Base-by-base conservation (phyloP, 371 early-diverging fungal genomes). In the Rhizopus arrhizus region DNA sequence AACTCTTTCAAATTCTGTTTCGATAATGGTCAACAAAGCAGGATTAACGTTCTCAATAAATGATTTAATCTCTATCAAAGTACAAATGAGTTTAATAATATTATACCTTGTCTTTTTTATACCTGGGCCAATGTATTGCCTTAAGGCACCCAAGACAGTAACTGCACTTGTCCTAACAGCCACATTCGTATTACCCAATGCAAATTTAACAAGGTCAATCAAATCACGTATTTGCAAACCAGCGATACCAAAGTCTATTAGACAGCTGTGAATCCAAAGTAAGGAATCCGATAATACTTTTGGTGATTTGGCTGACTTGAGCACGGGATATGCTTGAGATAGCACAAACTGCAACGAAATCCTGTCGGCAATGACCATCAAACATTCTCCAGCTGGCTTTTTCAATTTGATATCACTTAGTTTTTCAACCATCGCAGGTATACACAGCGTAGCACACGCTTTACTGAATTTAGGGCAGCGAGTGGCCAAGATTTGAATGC, bases 331-430 rank as follows among this genome's bases (percentile, higher is more conserved):
- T 0, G 86, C 81, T 59, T 89, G 87, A 3, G 82, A 77, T 3
- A 95, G 75, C 0, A 96, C 93, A 69, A 94, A 91, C 55, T 88
- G 86, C 0, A 96, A 73, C 0, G 92, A 84, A 10, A 80, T 80
- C 12, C 77, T 78, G 71, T 94, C 95, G 0, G 90, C 89, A 54
- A 91, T 87, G 2, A 77, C 74, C 10, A 80, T 80, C 68, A 97
- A 70, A 53, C 91, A 89, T 16, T 91, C 91, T 5, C 87, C 88
- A 0, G 95, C 93, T 0, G 87, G 81, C 32, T 88, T 89, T 65
- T 95, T 95, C 29, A 95, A 75, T 69, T 97, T 97, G 63, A 92
- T 89, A 62, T 97, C 98, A 13, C 96, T 93, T 28, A 97, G 77
- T 72, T 95, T 96, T 62, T 96, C 98, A 0, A 85, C 89, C 62